Base-by-base conservation (phyloP, 1,284 basidiomycete species). In the Mixia osmundae region DNA sequence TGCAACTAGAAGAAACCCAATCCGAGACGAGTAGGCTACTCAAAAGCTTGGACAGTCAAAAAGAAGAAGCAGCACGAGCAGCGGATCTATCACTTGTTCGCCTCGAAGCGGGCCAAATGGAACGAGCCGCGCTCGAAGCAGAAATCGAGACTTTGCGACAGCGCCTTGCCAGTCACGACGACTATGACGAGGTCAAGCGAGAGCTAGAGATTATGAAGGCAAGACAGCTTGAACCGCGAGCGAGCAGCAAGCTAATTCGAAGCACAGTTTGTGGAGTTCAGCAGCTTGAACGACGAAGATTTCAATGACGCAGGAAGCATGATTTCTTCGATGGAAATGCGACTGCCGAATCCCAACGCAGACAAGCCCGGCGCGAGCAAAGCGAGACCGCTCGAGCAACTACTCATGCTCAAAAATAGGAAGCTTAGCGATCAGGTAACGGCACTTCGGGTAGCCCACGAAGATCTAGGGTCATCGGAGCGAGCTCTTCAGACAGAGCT, bases 151-250 rank as follows among this genome's bases (percentile, higher is more conserved):
- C 63, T 39, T 60, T 87, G 1, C 71, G 67, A 49, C 56, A 60
- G 27, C 71, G 69, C 46, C 58, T 89, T 28, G 71, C 69, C 50
- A 69, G 70, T 46, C 78, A 74, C 47, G 57, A 57, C 3, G 80
- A 91, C 54, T 94, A 91, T 49, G 85, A 94, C 50, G 85, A 91
- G 58, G 72, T 91, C 53, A 91, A 91, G 61, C 42, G 85, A 28
- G 87, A 91, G 54, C 65, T 91, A 16, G 83, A 85, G 51, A 89
- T 91, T 47, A 79, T 94, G 78, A 91, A 94, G 70, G 83, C 79
- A 36, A 18, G 62, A 47, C 26, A 35, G 16, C n/a, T 22, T 12
- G 20, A 4, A 21, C 30, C 10, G 7, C 18, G 14, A 16, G 27
- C 20, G 25, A 33, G 34, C 32, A 18, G 38, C 34, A 26, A 14